These are phyloP conservation scores for Pestalotiopsis sp. DNA, from an alignment of 2,329 filamentous ascomycete species.

Conservation along the genomic window DNA sequence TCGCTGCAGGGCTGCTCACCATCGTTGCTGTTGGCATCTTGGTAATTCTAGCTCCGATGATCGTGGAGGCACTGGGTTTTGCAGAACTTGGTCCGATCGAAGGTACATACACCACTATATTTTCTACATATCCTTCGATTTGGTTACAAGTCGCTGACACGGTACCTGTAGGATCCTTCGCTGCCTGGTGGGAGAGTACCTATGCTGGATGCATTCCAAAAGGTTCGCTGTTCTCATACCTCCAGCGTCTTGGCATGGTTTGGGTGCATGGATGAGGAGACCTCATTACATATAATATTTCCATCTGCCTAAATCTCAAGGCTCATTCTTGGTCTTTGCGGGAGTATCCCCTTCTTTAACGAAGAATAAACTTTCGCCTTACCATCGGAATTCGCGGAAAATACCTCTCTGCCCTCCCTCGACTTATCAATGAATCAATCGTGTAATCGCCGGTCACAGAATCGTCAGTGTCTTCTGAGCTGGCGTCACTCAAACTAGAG, in stretches of 20 bases:
- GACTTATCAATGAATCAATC: no score
- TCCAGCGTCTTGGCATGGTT: constrained; percentile 45
- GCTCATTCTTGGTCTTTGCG: no score
- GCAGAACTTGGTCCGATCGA: constrained; percentile 30
- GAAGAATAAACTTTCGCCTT: no score
- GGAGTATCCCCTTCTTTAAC: no score
- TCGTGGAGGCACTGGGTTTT: constrained; percentile 33
- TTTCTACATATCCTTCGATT: background rate
- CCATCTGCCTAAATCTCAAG: no score
- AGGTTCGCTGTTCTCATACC: constrained; percentile 41
- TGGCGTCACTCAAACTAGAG: no score
- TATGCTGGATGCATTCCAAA: constrained; percentile 42
- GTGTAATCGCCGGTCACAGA: no score
- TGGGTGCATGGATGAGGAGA: constrained; percentile 14
- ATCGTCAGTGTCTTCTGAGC: no score
- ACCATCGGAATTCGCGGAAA: no score
- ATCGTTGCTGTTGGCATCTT: constrained; percentile 34
- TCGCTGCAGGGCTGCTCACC: constrained; percentile 21
- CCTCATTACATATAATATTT: no score
- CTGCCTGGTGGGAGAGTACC: constrained; percentile 39
- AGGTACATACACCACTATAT: constrained; percentile 23
- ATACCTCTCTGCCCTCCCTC: no score
- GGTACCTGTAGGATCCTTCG: constrained; percentile 33
- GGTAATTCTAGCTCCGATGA: constrained; percentile 28
- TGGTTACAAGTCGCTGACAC: background rate